Evolutionary conservation across 2,329 filamentous ascomycete species (phyloP), one percentile per base, ranked within the genome.

Genomic region (Saccharata proteae): DNA sequence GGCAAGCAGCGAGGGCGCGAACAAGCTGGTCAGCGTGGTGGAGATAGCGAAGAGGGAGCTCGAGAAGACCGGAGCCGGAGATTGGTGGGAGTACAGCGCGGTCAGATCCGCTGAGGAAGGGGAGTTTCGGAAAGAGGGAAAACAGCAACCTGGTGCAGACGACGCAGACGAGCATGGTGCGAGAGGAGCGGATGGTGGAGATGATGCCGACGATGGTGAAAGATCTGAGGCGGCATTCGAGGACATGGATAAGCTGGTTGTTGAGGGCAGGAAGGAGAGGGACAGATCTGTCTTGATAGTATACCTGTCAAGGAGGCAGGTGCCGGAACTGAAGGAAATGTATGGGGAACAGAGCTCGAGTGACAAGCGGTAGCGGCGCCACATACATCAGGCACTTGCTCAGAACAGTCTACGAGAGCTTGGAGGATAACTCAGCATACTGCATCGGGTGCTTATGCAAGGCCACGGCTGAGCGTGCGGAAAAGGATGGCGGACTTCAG

Each of bases 21-120:
- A 63, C 52, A 85, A 84, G 52, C 60, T 82, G 44, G 69, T 82
- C 43, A 77, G 70, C 4, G 67, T 83, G 26, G 65, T 66, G 26
- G 79, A 84, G 52, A 74, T 80, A 22, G 47, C 45, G n/a, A 57
- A 58, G 37, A 47, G 54, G 47, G 35, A 57, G 11, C 47, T 54
- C 11, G 41, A n/a, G n/a, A 46, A 25, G 55, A 52, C 11, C 45
- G 67, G 15, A 57, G 65, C 41, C 57, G 64, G 38, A 62, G 62
- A 29, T 45, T 64, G 38, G 43, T 71, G 34, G 40, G 34, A 1
- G 37, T 48, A 37, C 45, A 41, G 8, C n/a, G n/a, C n/a, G n/a
- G n/a, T n/a, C n/a, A n/a, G n/a, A n/a, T n/a, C n/a, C n/a, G n/a
- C n/a, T n/a, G n/a, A n/a, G n/a, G n/a, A n/a, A n/a, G n/a, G n/a